Evolutionary conservation across 1,284 basidiomycete species (phyloP), one percentile per base, ranked within the genome.

Genomic region (Cutaneotrichosporon cyanovorans): DNA sequence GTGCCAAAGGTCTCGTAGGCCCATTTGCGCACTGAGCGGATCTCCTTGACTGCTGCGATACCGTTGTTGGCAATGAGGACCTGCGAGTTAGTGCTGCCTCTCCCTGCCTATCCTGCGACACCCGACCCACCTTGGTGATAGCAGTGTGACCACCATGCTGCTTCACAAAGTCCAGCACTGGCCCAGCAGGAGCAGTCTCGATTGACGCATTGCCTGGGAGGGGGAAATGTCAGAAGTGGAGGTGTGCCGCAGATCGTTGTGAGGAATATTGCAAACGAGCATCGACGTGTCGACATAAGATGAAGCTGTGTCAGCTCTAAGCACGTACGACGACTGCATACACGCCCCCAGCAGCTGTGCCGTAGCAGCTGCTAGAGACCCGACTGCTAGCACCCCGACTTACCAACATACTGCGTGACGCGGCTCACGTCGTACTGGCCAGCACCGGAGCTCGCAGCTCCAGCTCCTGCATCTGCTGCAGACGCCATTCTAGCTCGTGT

Each of bases 41-140:
- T 98, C 74, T 98, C 93, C 74, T 99, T 99, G 44, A 98, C 95
- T 49, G 93, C 95, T 42, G 92, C 95, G 65, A 98, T 99, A 80
- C 90, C 91, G 70, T 95, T 95, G 74, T 95, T 95, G 57, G 90
- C 90, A 69, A 95, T 95, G 61, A 96, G 83, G 58, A 96, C 84
- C 90, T 92, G 60, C 20, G n/a, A 3, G 46, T 51, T 25, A 51
- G 42, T 34, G 19, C 22, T 11, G 9, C n/a, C 35, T 18, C 19
- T 7, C 25, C 2, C 25, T 7, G 25, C 19, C 15, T 28, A 16
- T 7, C 23, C 25, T 14, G 16, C 38, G 9, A 37, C 15, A 16
- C 15, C 20, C 37, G 14, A 56, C 78, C 48, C 47, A 95, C 93
- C 78, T 97, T 98, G 53, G 90, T 96, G 72, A 99, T 97, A 54